A percentile compares a stretch with the other conserved stretches of the same genome.
These are phyloP conservation scores for Hyphopichia khmerensis DNA, from an alignment of 1,139 yeast genomes.

Conservation along the genomic window DNA sequence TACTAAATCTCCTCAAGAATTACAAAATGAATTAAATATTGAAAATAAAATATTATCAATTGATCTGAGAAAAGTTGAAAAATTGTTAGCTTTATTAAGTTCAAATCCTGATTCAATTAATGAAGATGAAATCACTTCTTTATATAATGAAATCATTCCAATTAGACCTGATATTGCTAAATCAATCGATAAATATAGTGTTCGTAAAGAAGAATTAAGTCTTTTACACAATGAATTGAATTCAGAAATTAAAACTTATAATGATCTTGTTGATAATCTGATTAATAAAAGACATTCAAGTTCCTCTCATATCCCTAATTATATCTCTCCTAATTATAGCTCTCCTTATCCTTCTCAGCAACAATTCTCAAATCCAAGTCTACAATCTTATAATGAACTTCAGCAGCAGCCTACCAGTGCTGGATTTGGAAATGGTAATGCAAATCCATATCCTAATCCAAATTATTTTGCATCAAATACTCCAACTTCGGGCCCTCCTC, in stretches of 20 bases:
- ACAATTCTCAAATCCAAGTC: slow-evolving; percentile 1
- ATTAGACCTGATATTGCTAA: slow-evolving; percentile 72
- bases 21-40: slow-evolving; percentile 26
- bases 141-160: slow-evolving; percentile 71
- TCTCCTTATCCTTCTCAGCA: slow-evolving; percentile 10
- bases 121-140: slow-evolving; percentile 47
- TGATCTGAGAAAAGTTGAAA: slow-evolving; percentile 57
- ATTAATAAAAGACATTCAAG: slow-evolving; percentile 21
- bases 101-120: slow-evolving; percentile 27
- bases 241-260: slow-evolving; percentile 66
- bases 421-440: slow-evolving; percentile 40
- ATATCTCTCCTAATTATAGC: slow-evolving; percentile 2
- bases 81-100: slow-evolving; percentile 58
- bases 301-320: not conserved
- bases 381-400: slow-evolving; percentile 11
- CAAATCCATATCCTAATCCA: slow-evolving; percentile 6
- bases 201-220: slow-evolving; percentile 70
- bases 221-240: slow-evolving; percentile 69
- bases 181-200: slow-evolving; percentile 71
- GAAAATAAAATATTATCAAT: slow-evolving; percentile 28
- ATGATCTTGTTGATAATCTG: slow-evolving; percentile 61
- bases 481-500: slow-evolving; percentile 1
- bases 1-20: slow-evolving; percentile 56
- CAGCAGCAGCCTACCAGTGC: slow-evolving; percentile 35
- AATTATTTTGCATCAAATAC: not conserved